Conservation (phyloP, 1,139 yeast genomes). For the Starmera stellimalicola region DNA sequence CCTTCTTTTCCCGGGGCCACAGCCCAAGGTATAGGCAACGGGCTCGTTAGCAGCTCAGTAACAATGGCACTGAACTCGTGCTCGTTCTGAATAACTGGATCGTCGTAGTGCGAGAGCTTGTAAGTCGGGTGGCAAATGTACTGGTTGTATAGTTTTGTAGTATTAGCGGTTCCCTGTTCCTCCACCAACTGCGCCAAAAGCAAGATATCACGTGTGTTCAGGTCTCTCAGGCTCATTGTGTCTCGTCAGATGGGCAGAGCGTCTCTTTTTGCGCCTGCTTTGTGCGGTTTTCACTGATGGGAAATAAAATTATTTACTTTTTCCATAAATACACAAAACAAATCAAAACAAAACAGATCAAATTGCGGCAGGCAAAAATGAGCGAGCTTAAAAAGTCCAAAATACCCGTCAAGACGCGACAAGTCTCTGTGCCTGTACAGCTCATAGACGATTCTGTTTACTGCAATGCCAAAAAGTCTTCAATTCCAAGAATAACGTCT, state of each 20-base stretch:
- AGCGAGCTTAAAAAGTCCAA: slow-evolving; percentile 4
- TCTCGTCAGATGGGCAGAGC: too few relatives aligned
- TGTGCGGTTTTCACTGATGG: background rate
- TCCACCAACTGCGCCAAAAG: slow-evolving; percentile 16
- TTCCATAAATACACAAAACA: background rate
- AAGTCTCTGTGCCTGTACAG: slow-evolving; percentile 12
- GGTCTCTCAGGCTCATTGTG: too few relatives aligned
- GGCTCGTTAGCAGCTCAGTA: slow-evolving; percentile 1
- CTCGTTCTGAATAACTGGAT: slow-evolving; percentile 2
- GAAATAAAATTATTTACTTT: background rate
- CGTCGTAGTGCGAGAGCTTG: slow-evolving; percentile 12
- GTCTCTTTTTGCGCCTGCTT: background rate
- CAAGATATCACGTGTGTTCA: slow-evolving; percentile 14
- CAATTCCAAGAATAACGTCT: slow-evolving; percentile 14
- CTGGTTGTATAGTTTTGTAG: slow-evolving; percentile 14
- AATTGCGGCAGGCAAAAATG: background rate
- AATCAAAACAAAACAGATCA: background rate
- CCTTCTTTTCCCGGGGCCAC: background rate
- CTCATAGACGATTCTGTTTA: slow-evolving; percentile 8
- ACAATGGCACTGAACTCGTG: slow-evolving; percentile 5
- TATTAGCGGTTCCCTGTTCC: slow-evolving; percentile 15
- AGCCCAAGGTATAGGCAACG: slow-evolving; percentile 4
- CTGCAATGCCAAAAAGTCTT: slow-evolving; percentile 8
- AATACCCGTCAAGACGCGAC: slow-evolving; percentile 14
- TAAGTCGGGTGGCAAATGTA: slow-evolving; percentile 13